These are phyloP conservation scores for Polychytrium aggregatum DNA, from an alignment of 192 early-diverging fungal species.

Conservation along the genomic window DNA sequence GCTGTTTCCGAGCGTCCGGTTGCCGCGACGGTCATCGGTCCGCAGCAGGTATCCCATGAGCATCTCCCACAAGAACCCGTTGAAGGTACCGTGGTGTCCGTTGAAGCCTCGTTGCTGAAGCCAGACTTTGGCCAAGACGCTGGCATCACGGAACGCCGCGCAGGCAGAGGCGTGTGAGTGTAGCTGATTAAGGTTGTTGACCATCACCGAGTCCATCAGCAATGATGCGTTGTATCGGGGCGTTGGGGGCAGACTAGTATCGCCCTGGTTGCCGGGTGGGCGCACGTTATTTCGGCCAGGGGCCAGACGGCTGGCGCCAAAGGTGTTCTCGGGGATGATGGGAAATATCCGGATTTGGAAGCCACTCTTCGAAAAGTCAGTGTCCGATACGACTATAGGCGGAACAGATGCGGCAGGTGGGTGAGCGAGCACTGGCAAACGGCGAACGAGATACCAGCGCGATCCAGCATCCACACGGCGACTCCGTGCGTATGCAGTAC, in stretches of 20 bases:
- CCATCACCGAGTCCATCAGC: constrained; percentile 60
- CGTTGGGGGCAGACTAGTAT: constrained; percentile 43
- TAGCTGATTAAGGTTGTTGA: constrained; percentile 66
- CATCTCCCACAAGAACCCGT: constrained; percentile 75
- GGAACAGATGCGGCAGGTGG: neutral
- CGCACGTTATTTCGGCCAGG: constrained; percentile 78
- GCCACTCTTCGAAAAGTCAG: constrained; percentile 55
- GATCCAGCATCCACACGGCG: too few species aligned
- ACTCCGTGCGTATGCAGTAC: too few species aligned
- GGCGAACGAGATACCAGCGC: too few species aligned
- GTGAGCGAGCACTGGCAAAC: too few species aligned
- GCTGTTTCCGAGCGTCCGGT: constrained; percentile 41
- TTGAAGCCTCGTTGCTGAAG: constrained; percentile 55
- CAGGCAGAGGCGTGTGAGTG: constrained; percentile 62
- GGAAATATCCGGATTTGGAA: constrained; percentile 71
- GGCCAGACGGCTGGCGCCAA: constrained; percentile 58
- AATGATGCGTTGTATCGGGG: constrained; percentile 84
- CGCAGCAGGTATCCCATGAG: constrained; percentile 77
- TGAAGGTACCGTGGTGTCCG: constrained; percentile 36
- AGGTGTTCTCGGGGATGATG: constrained; percentile 48
- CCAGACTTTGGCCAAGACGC: constrained; percentile 77
- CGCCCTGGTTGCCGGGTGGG: constrained; percentile 12
- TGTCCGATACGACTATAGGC: constrained; percentile 21
- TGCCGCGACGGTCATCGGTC: constrained; percentile 30
- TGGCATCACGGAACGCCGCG: constrained; percentile 68